These are phyloP conservation scores for Cutaneotrichosporon curvatum DNA, from an alignment of 1,284 basidiomycete species.

Conservation along the genomic window DNA sequence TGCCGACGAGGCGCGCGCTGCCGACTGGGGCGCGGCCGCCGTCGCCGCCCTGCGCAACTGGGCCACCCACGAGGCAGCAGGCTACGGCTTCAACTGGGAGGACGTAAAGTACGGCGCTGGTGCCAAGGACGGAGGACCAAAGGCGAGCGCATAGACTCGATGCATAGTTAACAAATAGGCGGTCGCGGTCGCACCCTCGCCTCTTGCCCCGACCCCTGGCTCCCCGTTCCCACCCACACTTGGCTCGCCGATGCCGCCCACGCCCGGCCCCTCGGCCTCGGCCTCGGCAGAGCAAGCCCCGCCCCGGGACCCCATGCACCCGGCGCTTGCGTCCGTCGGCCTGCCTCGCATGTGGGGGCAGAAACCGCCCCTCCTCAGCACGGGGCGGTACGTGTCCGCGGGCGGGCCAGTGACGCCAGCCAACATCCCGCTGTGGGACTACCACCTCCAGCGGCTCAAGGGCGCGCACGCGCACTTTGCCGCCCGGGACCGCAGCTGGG, in stretches of 20 bases:
- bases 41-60: slow-evolving; percentile 61
- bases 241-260: too few species aligned
- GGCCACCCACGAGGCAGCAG: slow-evolving; percentile 41
- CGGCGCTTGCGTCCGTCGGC: too few species aligned
- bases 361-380: slow-evolving; percentile 30
- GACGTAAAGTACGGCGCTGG: slow-evolving; percentile 2
- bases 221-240: too few species aligned
- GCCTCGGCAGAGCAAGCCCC: too few species aligned
- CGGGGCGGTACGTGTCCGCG: slow-evolving; percentile 29
- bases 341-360: neutral
- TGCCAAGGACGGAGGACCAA: neutral
- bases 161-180: slow-evolving; percentile 5
- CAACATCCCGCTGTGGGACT: slow-evolving; percentile 24
- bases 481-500: slow-evolving; percentile 19
- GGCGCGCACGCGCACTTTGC: slow-evolving; percentile 29
- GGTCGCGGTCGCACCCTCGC: neutral
- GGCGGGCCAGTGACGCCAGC: slow-evolving; percentile 5
- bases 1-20: slow-evolving; percentile 51
- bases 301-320: too few species aligned
- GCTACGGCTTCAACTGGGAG: slow-evolving; percentile 38
- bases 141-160: slow-evolving; percentile 7
- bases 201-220: too few species aligned
- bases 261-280: too few species aligned
- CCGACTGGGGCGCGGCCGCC: slow-evolving; percentile 68
- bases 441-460: slow-evolving; percentile 29